Evolutionary conservation across 305 asterid species (phyloP).

Genomic region (Plantago coronopus): DNA sequence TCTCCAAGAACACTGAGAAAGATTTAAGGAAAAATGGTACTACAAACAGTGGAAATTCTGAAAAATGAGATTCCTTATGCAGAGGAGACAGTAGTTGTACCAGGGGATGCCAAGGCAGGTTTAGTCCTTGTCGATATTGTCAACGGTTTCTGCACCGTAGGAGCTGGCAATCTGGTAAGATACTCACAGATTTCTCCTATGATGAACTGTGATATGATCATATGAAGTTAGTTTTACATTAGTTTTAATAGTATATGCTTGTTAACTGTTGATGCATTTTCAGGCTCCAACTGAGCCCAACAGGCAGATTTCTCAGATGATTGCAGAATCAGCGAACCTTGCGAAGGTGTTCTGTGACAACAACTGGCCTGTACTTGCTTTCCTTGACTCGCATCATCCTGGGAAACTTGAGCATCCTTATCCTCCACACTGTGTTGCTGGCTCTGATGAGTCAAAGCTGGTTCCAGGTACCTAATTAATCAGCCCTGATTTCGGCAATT

Average conservation of each 20-base stretch:
- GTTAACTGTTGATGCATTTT: not conserved
- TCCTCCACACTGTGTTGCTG: constrained; percentile 61
- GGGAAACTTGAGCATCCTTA: constrained; percentile 60
- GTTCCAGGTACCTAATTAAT: constrained; percentile 49
- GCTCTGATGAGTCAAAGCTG: constrained; percentile 57
- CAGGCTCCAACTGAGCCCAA: constrained; percentile 63
- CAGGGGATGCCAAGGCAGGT: constrained; percentile 40
- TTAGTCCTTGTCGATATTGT: constrained; percentile 74
- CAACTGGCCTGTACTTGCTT: constrained; percentile 62
- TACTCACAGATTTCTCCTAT: not conserved
- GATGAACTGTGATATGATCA: not conserved
- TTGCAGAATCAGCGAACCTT: constrained; percentile 51
- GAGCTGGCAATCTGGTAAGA: constrained; percentile 61
- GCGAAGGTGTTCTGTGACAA: constrained; percentile 54
- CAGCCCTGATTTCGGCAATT: no score
- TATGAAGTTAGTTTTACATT: not conserved
- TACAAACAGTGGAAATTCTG: constrained; percentile 38
- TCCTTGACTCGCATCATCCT: constrained; percentile 60
- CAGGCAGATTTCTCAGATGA: constrained; percentile 51
- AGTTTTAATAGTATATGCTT: no score
- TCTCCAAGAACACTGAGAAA: not conserved
- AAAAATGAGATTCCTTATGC: constrained; percentile 56
- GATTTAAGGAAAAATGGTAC: constrained; percentile 32
- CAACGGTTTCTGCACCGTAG: constrained; percentile 81
- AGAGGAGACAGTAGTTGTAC: constrained; percentile 44